A percentile compares a stretch with the other conserved stretches of the same genome.
These are phyloP conservation scores for Alliaria petiolata DNA, from an alignment of 345 rosid genomes.

Conservation along the genomic window DNA sequence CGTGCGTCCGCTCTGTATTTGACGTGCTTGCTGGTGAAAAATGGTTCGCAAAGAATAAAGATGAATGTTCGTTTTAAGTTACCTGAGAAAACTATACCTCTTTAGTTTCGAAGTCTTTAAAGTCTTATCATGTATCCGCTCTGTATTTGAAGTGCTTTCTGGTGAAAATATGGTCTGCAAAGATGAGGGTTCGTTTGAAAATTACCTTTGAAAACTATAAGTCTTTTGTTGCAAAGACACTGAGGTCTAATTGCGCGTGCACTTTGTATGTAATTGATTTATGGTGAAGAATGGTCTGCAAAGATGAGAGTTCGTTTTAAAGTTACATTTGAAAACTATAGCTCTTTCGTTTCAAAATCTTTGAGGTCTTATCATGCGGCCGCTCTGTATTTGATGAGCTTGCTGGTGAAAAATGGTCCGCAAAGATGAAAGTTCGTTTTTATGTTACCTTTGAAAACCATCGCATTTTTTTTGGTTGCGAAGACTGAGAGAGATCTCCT, in stretches of 20 bases:
- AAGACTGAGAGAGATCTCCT: background rate
- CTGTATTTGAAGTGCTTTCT: too few relatives aligned
- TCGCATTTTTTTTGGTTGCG: background rate
- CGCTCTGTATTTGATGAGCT: background rate
- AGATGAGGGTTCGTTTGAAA: too few relatives aligned
- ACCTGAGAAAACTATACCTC: background rate
- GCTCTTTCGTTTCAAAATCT: background rate
- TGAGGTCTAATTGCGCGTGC: background rate
- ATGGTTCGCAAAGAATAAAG: background rate
- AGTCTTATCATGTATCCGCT: too few relatives aligned
- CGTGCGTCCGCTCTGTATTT: background rate
- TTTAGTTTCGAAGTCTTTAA: background rate
- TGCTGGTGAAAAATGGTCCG: background rate
- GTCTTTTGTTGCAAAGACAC: too few relatives aligned
- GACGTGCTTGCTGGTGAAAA: background rate
- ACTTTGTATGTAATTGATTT: background rate
- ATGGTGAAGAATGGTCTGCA: background rate
- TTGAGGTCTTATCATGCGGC: background rate
- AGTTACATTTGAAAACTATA: background rate
- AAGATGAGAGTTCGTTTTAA: background rate
- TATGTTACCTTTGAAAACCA: background rate
- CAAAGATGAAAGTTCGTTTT: background rate
- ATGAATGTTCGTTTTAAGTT: background rate
- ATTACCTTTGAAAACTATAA: too few relatives aligned
- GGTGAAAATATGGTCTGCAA: too few relatives aligned